These are phyloP conservation scores for Leccinum obscurum DNA, from an alignment of 768 basidiomycete genomes.

Conservation along the genomic window DNA sequence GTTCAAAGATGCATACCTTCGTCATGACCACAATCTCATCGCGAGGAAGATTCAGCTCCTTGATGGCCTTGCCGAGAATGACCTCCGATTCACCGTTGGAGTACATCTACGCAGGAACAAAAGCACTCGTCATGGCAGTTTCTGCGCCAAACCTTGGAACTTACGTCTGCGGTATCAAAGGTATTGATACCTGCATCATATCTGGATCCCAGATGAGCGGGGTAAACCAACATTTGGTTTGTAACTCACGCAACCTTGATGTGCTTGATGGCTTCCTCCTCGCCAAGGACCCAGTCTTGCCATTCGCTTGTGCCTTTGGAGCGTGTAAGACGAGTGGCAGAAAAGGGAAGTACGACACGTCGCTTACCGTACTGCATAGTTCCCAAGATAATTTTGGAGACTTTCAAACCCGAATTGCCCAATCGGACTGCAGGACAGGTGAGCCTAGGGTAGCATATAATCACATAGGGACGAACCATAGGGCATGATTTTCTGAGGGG, in stretches of 20 bases:
- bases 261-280: conserved; percentile 45
- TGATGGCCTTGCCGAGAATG: conserved; percentile 74
- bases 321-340: not conserved
- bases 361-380: conserved; percentile 15
- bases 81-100: conserved; percentile 66
- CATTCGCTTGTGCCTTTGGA: conserved; percentile 32
- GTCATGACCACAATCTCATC: conserved; percentile 81
- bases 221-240: not conserved
- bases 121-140: not conserved
- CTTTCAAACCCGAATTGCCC: conserved; percentile 9
- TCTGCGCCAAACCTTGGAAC: conserved; percentile 5
- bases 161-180: conserved; percentile 35
- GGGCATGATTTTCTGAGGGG: conserved; percentile 14
- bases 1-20: conserved; percentile 43
- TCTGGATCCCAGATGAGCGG: conserved; percentile 9
- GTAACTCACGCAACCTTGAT: conserved; percentile 46
- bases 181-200: conserved; percentile 39
- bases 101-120: conserved; percentile 46
- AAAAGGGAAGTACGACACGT: not conserved
- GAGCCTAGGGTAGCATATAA: not conserved
- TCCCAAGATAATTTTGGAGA: conserved; percentile 6
- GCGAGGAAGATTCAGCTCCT: conserved; percentile 60
- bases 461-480: conserved; percentile 11
- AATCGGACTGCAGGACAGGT: conserved; percentile 6
- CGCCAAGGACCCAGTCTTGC: conserved; percentile 53